phyloP scores from a whole-genome alignment of 2,329 filamentous ascomycete genomes.

The Epichloe sibirici region DNA sequence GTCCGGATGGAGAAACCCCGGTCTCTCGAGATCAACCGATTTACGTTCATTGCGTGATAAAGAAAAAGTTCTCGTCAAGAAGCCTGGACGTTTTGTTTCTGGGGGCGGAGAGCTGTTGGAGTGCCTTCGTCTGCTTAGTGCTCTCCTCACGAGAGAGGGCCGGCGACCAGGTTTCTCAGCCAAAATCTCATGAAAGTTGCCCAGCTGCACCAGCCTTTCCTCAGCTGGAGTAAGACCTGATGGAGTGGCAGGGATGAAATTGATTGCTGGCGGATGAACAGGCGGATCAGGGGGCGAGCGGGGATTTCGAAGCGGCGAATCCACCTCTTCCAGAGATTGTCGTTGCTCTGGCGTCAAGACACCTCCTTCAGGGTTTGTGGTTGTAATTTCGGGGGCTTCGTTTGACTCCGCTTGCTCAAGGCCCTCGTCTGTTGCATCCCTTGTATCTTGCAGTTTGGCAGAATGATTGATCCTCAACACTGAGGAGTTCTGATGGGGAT shows the following conservation, averaged over 20 bases:
- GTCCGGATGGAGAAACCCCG: conserved; percentile 15
- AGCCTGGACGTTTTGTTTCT: conserved; percentile 26
- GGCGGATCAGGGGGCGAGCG: conserved; percentile 45
- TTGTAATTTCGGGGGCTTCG: conserved; percentile 24
- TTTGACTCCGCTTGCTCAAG: conserved; percentile 11
- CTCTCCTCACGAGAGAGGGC: conserved; percentile 40
- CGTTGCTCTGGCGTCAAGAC: conserved; percentile 38
- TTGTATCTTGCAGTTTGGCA: conserved; percentile 34
- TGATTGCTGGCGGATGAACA: conserved; percentile 29
- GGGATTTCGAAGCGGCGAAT: conserved; percentile 51
- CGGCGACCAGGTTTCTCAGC: conserved; percentile 32
- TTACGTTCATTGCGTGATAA: conserved; percentile 31
- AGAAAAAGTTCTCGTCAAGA: conserved; percentile 41
- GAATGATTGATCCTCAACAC: conserved; percentile 48
- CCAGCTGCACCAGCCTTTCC: conserved; percentile 39
- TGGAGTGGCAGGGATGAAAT: conserved; percentile 52
- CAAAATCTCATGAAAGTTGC: conserved; percentile 40
- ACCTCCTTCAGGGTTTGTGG: conserved; percentile 26
- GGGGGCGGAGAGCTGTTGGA: conserved; percentile 30
- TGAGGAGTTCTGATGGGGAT: conserved; percentile 52
- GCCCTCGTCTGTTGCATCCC: conserved; percentile 21
- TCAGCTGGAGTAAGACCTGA: conserved; percentile 43
- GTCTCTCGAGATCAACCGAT: conserved; percentile 15
- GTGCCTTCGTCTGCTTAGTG: conserved; percentile 36
- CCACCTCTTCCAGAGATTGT: conserved; percentile 39